Evolutionary conservation across 176 grass and related monocot species (phyloP), one percentile per base, ranked within the genome.

Genomic region (Oropetium thomaeum): DNA sequence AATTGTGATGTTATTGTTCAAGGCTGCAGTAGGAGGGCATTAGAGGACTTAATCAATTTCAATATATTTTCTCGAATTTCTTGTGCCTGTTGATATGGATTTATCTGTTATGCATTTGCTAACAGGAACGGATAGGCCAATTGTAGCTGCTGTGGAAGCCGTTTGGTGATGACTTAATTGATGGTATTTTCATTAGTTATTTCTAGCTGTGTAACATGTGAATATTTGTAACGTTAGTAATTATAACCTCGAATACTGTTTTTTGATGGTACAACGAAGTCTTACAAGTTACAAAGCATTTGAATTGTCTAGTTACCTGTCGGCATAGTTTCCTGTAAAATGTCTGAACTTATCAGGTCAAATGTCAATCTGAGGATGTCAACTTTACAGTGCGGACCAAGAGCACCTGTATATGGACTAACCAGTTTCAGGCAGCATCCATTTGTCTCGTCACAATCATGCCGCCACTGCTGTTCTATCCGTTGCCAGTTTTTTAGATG

Each of bases 41-140:
- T 44, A 5, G 38, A 62, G 55, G 2, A 31, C 9, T 67, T 53
- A 7, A 41, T 67, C 45, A 4, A 4, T 68, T 75, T 29, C 26
- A 22, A 4, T 67, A 19, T 45, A 33, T 85, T 45, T 5, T 67
- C 27, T 17, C n/a, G n/a, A n/a, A 40, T 32, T 28, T 32, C 53
- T 13, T 61, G 5, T 71, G 49, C 23, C 15, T 80, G 45, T 52
- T 78, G 64, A 84, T 42, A 19, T 39, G 15, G 70, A 58, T 53
- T 37, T 47, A 0, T 40, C 15, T 51, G 59, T 1, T 70, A 37
- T 58, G 42, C 63, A 52, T 66, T 85, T 39, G 23, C 67, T 54
- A 77, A 76, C 82, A 94, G 88, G 88, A 88, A 19, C 83, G 80
- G 41, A 80, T 90, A 14, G 92, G 88, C 42, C 85, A 92, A 31